Evolutionary conservation across 257 asterid genomes (phyloP), one percentile per base, ranked within the genome.

Genomic region (Thymus mandschuricus): DNA sequence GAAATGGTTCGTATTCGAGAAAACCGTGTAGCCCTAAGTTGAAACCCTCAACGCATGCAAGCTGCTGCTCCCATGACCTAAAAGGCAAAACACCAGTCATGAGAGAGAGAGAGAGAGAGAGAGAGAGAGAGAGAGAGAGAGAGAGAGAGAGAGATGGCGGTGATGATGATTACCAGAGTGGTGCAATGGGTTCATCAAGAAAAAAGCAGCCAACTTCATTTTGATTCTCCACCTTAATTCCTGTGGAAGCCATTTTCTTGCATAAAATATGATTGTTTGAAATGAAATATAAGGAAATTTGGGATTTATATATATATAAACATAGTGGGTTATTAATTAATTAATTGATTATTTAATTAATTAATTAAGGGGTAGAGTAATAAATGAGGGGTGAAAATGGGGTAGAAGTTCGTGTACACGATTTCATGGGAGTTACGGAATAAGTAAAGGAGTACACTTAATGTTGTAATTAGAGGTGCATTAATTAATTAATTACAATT

Each of bases 391-490:
- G 52, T 34, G 28, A 67, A 67, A 69, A 71, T 68, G 81, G 63
- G 63, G 76, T 66, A 55, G 80, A 75, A 86, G 86, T 84, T 80
- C 71, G 91, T 88, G 96, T 80, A 79, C 79, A 86, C 75, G 88
- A 78, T 81, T 79, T 21, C 21, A 67, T 79, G 89, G 94, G 89
- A 80, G 97, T 91, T 91, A 91, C 91, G 66, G 58, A 76, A 68
- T 77, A 44, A 6, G 83, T 82, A 72, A 78, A 61, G 84, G 86
- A 75, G 62, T 78, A 48, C 71, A 84, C 70, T 79, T 82, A 80
- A 79, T 76, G 62, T 76, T 21, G 21, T 21, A 21, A 60, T 60
- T 4, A 35, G n/a, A 15, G 64, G 71, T 56, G 83, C 49, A 84
- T 81, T 88, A 76, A 90, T 79, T 81, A 76, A 4, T 54, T 84